A percentile compares a stretch with the other conserved stretches of the same genome.
phyloP scores from a whole-genome alignment of 1,139 yeast species.

The Candida mesenterica region DNA sequence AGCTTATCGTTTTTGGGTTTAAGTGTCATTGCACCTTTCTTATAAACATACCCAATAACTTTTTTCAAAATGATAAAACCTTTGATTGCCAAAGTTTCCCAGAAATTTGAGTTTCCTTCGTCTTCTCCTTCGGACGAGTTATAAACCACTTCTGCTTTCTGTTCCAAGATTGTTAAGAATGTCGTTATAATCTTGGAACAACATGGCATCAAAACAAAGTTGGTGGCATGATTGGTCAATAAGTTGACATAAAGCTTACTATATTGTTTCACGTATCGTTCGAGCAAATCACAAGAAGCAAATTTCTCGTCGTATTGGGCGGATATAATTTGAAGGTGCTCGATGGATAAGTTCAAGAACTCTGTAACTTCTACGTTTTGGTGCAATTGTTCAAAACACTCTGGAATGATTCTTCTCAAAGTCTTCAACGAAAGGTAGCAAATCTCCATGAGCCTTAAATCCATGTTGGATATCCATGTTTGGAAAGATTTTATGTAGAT shows the following conservation, averaged over 20 bases:
- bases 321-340: constrained; percentile 60
- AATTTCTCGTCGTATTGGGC: constrained; percentile 51
- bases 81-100: constrained; percentile 76
- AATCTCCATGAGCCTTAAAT: constrained; percentile 56
- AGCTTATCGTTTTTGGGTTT: constrained; percentile 59
- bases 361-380: constrained; percentile 52
- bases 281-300: constrained; percentile 52
- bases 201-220: constrained; percentile 67
- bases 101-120: constrained; percentile 39
- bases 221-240: constrained; percentile 59
- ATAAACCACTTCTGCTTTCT: constrained; percentile 62
- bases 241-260: constrained; percentile 69
- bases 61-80: constrained; percentile 66
- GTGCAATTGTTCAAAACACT: constrained; percentile 51
- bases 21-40: constrained; percentile 66
- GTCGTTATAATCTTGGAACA: constrained; percentile 59
- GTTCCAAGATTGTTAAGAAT: constrained; percentile 57
- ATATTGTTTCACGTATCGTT: constrained; percentile 70
- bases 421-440: constrained; percentile 78
- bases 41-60: constrained; percentile 58
- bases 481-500: constrained; percentile 60
- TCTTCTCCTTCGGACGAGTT: constrained; percentile 42
- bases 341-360: constrained; percentile 55
- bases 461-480: constrained; percentile 54
- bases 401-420: constrained; percentile 69